Base-by-base conservation (phyloP, 1,284 basidiomycete genomes). In the Cryptococcus amylolentus region DNA sequence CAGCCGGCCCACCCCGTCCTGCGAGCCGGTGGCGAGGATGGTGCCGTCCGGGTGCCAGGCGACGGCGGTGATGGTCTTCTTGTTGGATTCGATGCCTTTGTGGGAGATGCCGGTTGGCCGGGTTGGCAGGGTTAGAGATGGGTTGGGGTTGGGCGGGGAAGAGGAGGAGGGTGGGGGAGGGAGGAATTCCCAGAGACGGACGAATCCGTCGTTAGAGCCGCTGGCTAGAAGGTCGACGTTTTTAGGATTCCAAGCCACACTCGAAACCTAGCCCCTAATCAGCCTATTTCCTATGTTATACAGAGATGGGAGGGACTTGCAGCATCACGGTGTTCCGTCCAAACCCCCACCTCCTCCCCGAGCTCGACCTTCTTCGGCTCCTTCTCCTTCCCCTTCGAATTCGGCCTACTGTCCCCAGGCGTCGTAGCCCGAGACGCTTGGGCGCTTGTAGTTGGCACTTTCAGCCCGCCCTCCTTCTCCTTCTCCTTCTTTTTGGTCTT, bases 41-140 rank as follows among this genome's bases (percentile, higher is more conserved):
- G 65, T 71, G 9, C 74, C 74, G 46, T 73, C 71, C 5, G 74
- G 72, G 57, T 75, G 72, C 71, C 71, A 76, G 0, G 61, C 58
- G 5, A 75, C 38, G 0, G 65, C 62, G 0, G 69, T 71, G 0
- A 76, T 64, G 1, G 56, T 66, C 57, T 72, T 76, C 47, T 65
- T 69, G 20, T 57, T 62, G 7, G 60, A 63, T 46, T 76, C 74
- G 44, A 76, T 72, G 1, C 64, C 61, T 43, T 70, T 70, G 52
- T 75, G 72, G 8, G 60, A 57, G 26, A 72, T 69, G 1, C 62
- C 46, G 1, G 57, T 59, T 0, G 66, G 64, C 41, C 64, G 64
- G 43, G 61, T 62, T 2, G 35, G 41, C 3, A 65, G 49, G 6
- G 51, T 63, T 6, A 66, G 41, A 8, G 45, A 26, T 1, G 44